Evolutionary conservation across 345 rosid species (phyloP).

Genomic region (Ailanthus altissimus): DNA sequence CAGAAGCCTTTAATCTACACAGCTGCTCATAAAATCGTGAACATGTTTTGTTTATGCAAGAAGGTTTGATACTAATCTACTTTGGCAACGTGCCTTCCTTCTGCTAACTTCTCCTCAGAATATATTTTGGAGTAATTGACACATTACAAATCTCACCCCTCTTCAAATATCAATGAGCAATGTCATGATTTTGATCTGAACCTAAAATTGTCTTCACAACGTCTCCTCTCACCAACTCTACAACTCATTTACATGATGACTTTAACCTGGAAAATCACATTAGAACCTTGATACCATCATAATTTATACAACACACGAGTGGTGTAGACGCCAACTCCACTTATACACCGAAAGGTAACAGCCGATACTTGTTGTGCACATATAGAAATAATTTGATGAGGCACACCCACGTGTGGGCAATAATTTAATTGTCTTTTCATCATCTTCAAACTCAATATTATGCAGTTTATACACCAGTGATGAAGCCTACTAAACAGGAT

Average conservation of each 20-base stretch:
- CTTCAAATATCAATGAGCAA: too few species aligned
- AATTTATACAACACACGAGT: not conserved
- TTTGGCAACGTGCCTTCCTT: too few species aligned
- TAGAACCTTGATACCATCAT: not conserved
- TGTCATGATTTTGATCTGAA: too few species aligned
- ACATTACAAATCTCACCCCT: too few species aligned
- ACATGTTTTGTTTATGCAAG: too few species aligned
- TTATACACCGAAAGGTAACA: not conserved
- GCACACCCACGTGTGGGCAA: not conserved
- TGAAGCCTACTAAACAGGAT: not conserved
- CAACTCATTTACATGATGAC: too few species aligned
- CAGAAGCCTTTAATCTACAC: slow-evolving; percentile 28
- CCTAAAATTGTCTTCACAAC: too few species aligned
- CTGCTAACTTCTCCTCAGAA: too few species aligned
- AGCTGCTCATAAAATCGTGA: slow-evolving; percentile 32
- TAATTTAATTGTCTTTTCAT: not conserved
- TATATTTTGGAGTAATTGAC: too few species aligned
- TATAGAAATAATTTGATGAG: not conserved
- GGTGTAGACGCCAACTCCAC: not conserved
- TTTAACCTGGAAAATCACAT: too few species aligned
- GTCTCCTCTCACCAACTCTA: too few species aligned
- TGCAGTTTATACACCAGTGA: not conserved
- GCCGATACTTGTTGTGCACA: not conserved
- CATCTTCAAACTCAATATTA: not conserved
- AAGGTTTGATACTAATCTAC: too few species aligned